A percentile compares a stretch with the other conserved stretches of the same genome.
These are phyloP conservation scores for Pseudozyma pruni DNA, from an alignment of 1,284 basidiomycete species.

Conservation along the genomic window DNA sequence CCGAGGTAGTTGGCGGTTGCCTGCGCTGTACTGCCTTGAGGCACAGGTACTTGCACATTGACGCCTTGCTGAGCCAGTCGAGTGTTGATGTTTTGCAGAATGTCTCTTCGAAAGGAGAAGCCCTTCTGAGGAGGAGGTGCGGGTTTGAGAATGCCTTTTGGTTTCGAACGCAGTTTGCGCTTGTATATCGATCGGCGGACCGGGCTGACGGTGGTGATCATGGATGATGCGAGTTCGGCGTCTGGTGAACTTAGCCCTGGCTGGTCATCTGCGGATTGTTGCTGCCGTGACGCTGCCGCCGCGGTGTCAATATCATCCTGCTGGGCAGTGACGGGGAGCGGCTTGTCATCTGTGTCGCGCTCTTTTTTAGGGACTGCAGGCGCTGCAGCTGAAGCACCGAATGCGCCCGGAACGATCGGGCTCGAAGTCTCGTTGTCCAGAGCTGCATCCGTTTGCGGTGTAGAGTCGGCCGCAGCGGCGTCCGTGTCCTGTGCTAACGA, in stretches of 20 bases:
- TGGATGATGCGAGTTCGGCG: conserved; percentile 21
- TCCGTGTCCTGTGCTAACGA: background rate
- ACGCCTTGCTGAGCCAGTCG: conserved; percentile 65
- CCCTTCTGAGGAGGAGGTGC: conserved; percentile 56
- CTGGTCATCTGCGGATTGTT: conserved; percentile 10
- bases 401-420: conserved; percentile 12
- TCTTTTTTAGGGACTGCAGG: background rate
- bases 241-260: conserved; percentile 7
- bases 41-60: conserved; percentile 61
- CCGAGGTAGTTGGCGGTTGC: conserved; percentile 54
- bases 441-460: background rate
- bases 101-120: conserved; percentile 61
- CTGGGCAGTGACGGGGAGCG: conserved; percentile 11
- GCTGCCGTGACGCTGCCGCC: conserved; percentile 5
- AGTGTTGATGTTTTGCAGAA: conserved; percentile 61
- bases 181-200: conserved; percentile 50
- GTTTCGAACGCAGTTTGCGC: conserved; percentile 33
- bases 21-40: conserved; percentile 46
- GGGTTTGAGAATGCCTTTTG: conserved; percentile 61
- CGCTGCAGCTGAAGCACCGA: conserved; percentile 1
- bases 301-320: conserved; percentile 5
- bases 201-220: conserved; percentile 35
- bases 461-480: too few species aligned
- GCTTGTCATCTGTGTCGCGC: conserved; percentile 10
- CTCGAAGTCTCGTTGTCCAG: background rate